Evolutionary conservation across 1,284 basidiomycete species (phyloP).

Genomic region (Neonothopanus nambi): DNA sequence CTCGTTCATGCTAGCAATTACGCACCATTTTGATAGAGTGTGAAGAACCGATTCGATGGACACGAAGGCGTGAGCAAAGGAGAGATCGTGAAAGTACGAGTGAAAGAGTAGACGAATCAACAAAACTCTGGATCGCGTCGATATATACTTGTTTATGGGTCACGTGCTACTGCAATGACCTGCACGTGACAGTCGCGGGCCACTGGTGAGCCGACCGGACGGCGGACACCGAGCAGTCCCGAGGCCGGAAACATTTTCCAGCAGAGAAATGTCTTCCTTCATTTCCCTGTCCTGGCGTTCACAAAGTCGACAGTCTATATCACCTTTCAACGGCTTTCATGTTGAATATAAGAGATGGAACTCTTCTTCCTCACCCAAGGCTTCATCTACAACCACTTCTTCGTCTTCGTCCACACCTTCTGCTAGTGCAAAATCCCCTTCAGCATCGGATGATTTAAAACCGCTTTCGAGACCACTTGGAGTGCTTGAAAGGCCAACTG

Average conservation of each 20-base stretch:
- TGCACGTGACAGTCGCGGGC: too few relatives aligned
- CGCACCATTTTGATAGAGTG: conserved; percentile 21
- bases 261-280: too few relatives aligned
- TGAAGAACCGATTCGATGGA: conserved; percentile 20
- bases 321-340: too few relatives aligned
- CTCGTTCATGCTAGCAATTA: background rate
- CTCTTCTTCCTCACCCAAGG: background rate
- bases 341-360: background rate
- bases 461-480: conserved; percentile 77
- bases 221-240: too few relatives aligned
- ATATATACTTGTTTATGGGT: conserved; percentile 26
- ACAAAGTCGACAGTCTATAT: too few relatives aligned
- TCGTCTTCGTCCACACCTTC: conserved; percentile 1
- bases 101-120: conserved; percentile 43
- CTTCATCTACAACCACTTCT: background rate
- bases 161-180: too few relatives aligned
- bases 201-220: too few relatives aligned
- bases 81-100: conserved; percentile 41
- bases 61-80: conserved; percentile 14
- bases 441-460: conserved; percentile 38
- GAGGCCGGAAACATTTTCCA: too few relatives aligned
- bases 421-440: conserved; percentile 15
- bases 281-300: too few relatives aligned
- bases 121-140: conserved; percentile 35
- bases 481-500: conserved; percentile 59